phyloP scores from a whole-genome alignment of 2,329 filamentous ascomycete species.

The Epichloe amarillans region DNA sequence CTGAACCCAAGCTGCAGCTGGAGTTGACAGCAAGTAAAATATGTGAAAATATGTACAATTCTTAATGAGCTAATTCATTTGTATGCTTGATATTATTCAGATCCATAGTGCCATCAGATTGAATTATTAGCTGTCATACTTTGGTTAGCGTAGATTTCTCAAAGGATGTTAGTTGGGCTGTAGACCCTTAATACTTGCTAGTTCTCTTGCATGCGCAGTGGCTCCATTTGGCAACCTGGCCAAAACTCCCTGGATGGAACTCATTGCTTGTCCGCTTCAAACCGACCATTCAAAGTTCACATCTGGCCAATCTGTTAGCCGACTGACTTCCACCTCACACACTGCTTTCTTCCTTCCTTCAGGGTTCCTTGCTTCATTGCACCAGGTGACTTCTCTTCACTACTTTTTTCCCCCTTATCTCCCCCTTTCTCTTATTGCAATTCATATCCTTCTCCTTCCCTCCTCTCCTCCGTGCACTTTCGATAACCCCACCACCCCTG shows the following conservation, averaged over 20 bases:
- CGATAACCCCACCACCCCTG: slow-evolving; percentile 6
- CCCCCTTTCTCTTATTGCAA: not conserved
- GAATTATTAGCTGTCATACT: no score
- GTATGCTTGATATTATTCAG: no score
- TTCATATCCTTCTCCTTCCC: not conserved
- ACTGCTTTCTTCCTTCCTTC: not conserved
- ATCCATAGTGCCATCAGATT: no score
- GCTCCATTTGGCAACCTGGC: slow-evolving; percentile 2
- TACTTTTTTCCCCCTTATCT: not conserved
- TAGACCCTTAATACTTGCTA: no score
- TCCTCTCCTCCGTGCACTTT: not conserved
- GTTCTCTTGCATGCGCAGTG: not conserved
- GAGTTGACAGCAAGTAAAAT: no score
- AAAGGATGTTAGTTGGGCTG: no score
- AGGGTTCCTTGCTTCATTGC: not conserved
- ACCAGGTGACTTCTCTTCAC: not conserved
- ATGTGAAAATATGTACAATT: no score
- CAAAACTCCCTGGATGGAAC: not conserved
- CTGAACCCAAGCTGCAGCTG: no score
- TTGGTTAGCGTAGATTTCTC: no score
- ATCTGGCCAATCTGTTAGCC: not conserved
- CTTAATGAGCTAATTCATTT: no score
- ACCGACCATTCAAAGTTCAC: not conserved
- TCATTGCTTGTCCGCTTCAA: not conserved
- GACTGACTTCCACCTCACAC: not conserved